Evolutionary conservation across 768 basidiomycete species (phyloP).

Genomic region (Mycena vulgaris): DNA sequence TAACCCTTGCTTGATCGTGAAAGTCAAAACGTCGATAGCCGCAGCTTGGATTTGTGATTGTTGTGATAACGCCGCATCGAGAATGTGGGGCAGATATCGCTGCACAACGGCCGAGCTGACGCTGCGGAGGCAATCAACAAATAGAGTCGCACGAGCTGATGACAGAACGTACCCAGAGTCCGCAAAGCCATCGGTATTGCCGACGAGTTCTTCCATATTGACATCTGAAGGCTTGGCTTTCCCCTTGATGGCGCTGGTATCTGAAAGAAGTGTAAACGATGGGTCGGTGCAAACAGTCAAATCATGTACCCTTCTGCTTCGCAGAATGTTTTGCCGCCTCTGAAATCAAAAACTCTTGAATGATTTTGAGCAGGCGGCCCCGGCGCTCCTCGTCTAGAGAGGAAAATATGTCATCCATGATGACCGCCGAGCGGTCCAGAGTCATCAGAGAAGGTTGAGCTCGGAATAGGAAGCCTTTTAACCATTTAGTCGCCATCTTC

Average conservation of each 20-base stretch:
- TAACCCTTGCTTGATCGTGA: constrained; percentile 95
- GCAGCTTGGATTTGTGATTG: constrained; percentile 80
- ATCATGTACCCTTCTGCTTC: constrained; percentile 73
- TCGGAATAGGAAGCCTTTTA: constrained; percentile 89
- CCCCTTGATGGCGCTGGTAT: constrained; percentile 59
- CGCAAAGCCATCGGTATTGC: constrained; percentile 95
- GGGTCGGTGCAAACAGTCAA: background rate
- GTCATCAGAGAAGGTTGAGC: constrained; percentile 95
- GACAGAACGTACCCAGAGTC: constrained; percentile 87
- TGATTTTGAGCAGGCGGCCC: constrained; percentile 84
- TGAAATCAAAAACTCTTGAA: constrained; percentile 92
- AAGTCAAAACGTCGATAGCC: constrained; percentile 92
- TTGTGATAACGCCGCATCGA: constrained; percentile 84
- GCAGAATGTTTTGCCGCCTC: constrained; percentile 85
- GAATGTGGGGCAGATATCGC: constrained; percentile 87
- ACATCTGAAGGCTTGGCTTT: constrained; percentile 67
- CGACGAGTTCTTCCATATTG: constrained; percentile 94
- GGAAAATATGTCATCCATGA: constrained; percentile 93
- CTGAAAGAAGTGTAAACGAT: background rate
- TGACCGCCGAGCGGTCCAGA: constrained; percentile 77
- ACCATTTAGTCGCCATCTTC: background rate
- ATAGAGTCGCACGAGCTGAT: background rate
- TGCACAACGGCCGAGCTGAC: constrained; percentile 96
- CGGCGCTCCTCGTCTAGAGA: constrained; percentile 81
- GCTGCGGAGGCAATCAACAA: constrained; percentile 56